Conservation (phyloP, 2,329 filamentous ascomycete species). For the Hypoxylon sp. region DNA sequence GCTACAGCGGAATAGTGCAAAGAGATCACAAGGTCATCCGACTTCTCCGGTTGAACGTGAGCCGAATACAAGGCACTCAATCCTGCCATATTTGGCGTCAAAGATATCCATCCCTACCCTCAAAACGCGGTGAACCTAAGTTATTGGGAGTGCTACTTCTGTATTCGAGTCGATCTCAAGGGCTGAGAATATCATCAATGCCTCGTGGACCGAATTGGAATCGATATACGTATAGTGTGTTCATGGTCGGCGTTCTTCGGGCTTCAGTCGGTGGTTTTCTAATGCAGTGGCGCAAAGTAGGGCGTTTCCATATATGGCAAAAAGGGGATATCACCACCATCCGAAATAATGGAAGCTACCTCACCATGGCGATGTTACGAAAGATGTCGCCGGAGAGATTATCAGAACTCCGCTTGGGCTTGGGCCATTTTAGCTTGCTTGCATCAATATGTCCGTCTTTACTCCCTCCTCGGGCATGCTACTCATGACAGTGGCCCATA, state of each 20-base stretch:
- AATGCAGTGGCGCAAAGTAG: not conserved
- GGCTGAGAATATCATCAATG: not conserved
- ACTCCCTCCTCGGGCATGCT: not conserved
- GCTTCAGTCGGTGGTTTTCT: not conserved
- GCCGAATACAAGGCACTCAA: not conserved
- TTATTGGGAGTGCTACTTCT: not conserved
- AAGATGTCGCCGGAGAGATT: not conserved
- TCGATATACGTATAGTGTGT: not conserved
- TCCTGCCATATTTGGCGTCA: not conserved
- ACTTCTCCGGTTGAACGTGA: not conserved
- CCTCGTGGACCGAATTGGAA: not conserved
- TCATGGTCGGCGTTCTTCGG: not conserved
- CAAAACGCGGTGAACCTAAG: not conserved
- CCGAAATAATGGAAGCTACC: not conserved
- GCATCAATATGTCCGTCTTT: not conserved
- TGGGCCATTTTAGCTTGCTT: not conserved
- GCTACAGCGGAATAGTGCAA: not conserved
- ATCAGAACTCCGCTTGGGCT: not conserved
- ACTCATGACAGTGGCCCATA: not conserved
- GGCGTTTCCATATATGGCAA: not conserved
- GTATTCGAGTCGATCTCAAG: not conserved
- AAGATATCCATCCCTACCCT: not conserved
- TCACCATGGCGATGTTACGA: not conserved
- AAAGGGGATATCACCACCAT: not conserved
- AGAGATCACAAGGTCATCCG: not conserved